Percentiles rank a stretch among this genome's conserved stretches.
Evolutionary conservation across 805 yeast genomes (phyloP).

Genomic region (Schizosaccharomyces lindneri): DNA sequence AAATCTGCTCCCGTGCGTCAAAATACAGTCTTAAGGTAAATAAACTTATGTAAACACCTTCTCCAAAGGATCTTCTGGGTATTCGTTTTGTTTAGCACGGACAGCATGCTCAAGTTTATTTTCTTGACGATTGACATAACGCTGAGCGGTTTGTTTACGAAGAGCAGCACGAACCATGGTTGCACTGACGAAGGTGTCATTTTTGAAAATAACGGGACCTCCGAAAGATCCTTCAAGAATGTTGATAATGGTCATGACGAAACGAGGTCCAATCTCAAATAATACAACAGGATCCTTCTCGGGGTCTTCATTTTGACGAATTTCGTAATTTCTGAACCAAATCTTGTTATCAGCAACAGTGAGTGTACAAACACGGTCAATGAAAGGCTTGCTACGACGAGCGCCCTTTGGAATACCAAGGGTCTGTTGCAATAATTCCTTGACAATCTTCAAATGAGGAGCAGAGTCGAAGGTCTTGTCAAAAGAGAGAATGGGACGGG

Average conservation of each 20-base stretch:
- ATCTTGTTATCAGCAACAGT: constrained; percentile 77
- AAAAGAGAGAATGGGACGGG: constrained; percentile 79
- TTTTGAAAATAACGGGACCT: constrained; percentile 92
- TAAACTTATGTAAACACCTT: neutral
- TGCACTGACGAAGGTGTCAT: constrained; percentile 89
- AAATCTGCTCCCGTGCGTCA: neutral
- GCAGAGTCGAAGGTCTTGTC: constrained; percentile 50
- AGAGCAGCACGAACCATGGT: constrained; percentile 79
- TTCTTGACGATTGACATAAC: constrained; percentile 54
- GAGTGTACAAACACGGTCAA: constrained; percentile 86
- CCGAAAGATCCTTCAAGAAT: constrained; percentile 91
- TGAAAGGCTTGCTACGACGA: constrained; percentile 76
- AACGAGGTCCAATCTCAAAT: constrained; percentile 91
- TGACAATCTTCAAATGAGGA: constrained; percentile 49
- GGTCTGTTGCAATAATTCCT: constrained; percentile 55
- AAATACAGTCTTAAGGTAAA: neutral
- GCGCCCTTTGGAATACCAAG: constrained; percentile 93
- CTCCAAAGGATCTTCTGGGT: constrained; percentile 1
- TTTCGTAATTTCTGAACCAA: constrained; percentile 90
- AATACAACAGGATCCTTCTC: constrained; percentile 29
- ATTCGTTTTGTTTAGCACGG: neutral
- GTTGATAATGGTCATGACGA: constrained; percentile 74
- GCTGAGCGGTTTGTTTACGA: constrained; percentile 54
- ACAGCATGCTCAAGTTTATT: constrained; percentile 3
- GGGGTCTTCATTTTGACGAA: constrained; percentile 36